Conservation (phyloP, 768 basidiomycete species). For the Suillus americanus region DNA sequence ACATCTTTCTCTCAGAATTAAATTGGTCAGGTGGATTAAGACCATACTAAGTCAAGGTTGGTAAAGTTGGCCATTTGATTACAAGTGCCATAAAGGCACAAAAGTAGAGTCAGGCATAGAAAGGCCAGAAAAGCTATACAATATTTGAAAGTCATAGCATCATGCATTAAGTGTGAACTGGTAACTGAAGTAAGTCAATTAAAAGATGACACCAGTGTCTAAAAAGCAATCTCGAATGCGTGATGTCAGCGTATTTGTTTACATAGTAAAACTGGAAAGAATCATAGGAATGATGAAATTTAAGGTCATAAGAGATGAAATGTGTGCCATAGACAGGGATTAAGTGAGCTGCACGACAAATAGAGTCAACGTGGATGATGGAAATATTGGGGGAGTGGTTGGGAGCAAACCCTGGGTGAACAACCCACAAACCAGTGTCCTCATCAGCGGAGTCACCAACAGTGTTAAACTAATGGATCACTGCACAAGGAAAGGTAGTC, state of each 20-base stretch:
- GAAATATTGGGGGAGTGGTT: no score
- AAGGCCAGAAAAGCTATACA: not conserved
- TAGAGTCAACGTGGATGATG: not conserved
- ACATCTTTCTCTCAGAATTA: not conserved
- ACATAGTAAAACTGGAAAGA: conserved; percentile 29
- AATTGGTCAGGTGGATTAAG: not conserved
- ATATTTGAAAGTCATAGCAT: not conserved
- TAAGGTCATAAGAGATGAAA: conserved; percentile 20
- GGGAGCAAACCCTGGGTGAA: no score
- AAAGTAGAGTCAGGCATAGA: not conserved
- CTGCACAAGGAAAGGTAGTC: no score
- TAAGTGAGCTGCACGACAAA: conserved; percentile 16
- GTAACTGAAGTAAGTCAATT: no score
- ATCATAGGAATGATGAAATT: conserved; percentile 22
- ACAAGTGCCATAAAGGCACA: not conserved
- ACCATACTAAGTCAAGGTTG: not conserved
- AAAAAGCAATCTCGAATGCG: no score
- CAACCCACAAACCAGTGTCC: no score
- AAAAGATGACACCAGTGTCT: no score
- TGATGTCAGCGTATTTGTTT: conserved; percentile 14
- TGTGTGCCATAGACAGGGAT: conserved; percentile 17
- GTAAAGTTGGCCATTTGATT: not conserved
- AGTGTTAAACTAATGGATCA: no score
- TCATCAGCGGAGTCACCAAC: no score
- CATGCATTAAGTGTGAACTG: not conserved